phyloP scores from a whole-genome alignment of 2,329 filamentous ascomycete species.

The Leptographium procerum region DNA sequence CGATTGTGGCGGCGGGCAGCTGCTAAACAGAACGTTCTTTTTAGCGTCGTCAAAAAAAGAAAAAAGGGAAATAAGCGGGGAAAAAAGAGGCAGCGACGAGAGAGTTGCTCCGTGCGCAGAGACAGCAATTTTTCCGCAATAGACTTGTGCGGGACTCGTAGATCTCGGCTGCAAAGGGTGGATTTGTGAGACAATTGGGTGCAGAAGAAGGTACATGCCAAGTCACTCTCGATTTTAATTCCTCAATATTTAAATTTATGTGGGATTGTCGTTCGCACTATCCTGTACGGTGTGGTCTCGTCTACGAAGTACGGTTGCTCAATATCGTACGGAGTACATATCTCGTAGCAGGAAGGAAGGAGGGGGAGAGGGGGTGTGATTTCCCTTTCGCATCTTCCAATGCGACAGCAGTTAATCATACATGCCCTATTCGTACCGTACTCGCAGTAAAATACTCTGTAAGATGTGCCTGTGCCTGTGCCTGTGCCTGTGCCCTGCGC shows the following conservation, averaged over 20 bases:
- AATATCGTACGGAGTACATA: too few relatives aligned
- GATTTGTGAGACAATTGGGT: background rate
- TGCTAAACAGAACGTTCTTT: conserved; percentile 1
- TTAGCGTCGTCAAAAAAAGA: conserved; percentile 3
- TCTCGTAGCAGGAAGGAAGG: background rate
- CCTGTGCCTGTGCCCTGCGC: background rate
- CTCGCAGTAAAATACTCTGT: too few relatives aligned
- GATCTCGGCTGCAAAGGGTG: background rate
- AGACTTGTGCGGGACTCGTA: conserved; percentile 1
- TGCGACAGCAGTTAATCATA: background rate
- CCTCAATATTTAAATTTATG: background rate
- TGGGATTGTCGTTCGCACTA: background rate
- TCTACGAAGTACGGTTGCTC: too few relatives aligned
- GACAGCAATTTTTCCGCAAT: background rate
- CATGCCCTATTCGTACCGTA: too few relatives aligned
- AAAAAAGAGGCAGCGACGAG: background rate
- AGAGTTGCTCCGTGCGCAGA: background rate
- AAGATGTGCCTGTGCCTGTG: too few relatives aligned
- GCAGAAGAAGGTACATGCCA: background rate
- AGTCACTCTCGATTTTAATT: background rate
- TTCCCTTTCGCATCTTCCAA: background rate
- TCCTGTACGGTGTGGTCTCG: background rate
- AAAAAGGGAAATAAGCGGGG: background rate
- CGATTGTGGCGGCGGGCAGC: conserved; percentile 8
- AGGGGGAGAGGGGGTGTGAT: background rate